Conservation (phyloP, 306 rosid genomes). For the Boehmeria nivea region DNA sequence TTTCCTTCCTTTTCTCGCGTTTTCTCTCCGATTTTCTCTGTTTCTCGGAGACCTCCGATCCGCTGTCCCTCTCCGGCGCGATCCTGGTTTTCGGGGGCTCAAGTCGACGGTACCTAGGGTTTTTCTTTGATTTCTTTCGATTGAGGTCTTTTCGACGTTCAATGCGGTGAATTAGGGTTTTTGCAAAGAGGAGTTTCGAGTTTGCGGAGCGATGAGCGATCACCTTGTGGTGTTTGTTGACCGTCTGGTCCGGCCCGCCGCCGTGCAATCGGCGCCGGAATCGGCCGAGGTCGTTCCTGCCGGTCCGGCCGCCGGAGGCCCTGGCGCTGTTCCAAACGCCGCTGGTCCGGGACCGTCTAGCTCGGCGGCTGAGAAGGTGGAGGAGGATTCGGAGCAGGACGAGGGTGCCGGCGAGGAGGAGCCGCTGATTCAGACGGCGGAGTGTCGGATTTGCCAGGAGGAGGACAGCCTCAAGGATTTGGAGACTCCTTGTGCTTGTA, state of each 20-base stretch:
- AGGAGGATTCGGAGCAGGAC: conserved; percentile 6
- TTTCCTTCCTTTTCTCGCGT: neutral
- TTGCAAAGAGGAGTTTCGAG: neutral
- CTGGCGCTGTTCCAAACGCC: conserved; percentile 3
- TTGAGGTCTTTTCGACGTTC: neutral
- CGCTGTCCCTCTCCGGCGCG: conserved; percentile 28
- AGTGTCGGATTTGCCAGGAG: conserved; percentile 98
- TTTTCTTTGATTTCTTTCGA: neutral
- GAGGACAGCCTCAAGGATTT: conserved; percentile 65
- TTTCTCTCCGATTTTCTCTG: neutral
- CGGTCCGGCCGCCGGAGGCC: conserved; percentile 14
- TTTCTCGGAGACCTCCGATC: conserved; percentile 30
- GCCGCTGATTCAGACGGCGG: conserved; percentile 67
- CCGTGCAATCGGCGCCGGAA: conserved; percentile 41
- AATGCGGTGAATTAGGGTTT: conserved; percentile 21
- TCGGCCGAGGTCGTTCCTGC: conserved; percentile 33
- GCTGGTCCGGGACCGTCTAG: conserved; percentile 34
- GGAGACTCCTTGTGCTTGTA: conserved; percentile 87
- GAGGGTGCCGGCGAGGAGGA: conserved; percentile 51
- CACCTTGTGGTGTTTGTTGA: conserved; percentile 77
- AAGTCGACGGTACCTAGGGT: neutral
- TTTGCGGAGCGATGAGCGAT: conserved; percentile 56
- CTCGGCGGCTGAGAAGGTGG: conserved; percentile 18
- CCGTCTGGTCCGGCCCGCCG: conserved; percentile 43
- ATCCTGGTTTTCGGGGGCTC: conserved; percentile 20